phyloP scores from a whole-genome alignment of 352 stramenopile genomes.

The Phytophthora rubi region DNA sequence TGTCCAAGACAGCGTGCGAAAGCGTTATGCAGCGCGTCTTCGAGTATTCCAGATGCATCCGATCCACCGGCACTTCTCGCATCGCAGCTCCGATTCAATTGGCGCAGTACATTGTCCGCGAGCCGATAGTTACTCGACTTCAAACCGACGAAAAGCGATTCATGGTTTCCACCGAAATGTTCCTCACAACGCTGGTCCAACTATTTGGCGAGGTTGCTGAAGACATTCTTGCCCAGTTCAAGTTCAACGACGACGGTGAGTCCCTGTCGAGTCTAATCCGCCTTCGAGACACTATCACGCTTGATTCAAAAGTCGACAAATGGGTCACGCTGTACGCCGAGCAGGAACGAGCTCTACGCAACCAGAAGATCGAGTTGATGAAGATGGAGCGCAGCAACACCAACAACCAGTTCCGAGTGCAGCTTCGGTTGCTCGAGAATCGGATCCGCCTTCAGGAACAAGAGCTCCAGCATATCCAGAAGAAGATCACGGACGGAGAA shows the following conservation, averaged over 20 bases:
- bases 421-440: conserved; percentile 65
- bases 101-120: conserved; percentile 47
- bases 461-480: conserved; percentile 63
- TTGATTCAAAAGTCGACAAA: conserved; percentile 63
- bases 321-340: conserved; percentile 47
- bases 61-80: conserved; percentile 8
- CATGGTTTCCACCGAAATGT: conserved; percentile 40
- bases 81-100: conserved; percentile 36
- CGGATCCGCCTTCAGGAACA: conserved; percentile 65
- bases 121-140: conserved; percentile 25
- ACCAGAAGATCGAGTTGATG: conserved; percentile 69
- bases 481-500: conserved; percentile 58
- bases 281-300: conserved; percentile 72
- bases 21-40: conserved; percentile 55
- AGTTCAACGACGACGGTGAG: conserved; percentile 85
- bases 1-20: conserved; percentile 53
- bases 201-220: conserved; percentile 62
- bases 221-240: conserved; percentile 82
- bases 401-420: conserved; percentile 59
- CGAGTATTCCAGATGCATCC: conserved; percentile 19
- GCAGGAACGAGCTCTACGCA: conserved; percentile 56
- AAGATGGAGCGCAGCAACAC: conserved; percentile 60
- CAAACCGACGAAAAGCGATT: conserved; percentile 29
- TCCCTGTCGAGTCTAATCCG: conserved; percentile 70
- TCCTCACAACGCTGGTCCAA: conserved; percentile 55